A percentile compares a stretch with the other conserved stretches of the same genome.
Evolutionary conservation across 768 basidiomycete species (phyloP).

Genomic region (Hygrophorus pudorinus): DNA sequence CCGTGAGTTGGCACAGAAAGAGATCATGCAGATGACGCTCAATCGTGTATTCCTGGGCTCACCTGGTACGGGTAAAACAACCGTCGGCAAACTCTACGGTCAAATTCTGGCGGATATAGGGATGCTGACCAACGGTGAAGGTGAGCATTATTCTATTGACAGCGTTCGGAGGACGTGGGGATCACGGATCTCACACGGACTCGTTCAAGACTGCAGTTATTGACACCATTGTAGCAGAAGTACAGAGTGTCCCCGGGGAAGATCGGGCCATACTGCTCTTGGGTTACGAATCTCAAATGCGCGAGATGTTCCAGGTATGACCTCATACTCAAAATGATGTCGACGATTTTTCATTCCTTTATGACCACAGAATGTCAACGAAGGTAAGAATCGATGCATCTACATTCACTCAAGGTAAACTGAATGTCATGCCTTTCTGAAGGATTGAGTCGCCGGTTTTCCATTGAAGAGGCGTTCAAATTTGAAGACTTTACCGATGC

Average conservation of each 20-base stretch:
- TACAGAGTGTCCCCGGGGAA: conserved; percentile 60
- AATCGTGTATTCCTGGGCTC: conserved; percentile 60
- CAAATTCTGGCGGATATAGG: conserved; percentile 50
- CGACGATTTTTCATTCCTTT: too few species aligned
- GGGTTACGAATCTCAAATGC: conserved; percentile 58
- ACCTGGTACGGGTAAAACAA: conserved; percentile 67
- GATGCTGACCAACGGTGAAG: conserved; percentile 61
- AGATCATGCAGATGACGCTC: conserved; percentile 43
- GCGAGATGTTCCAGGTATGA: conserved; percentile 64
- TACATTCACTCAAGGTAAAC: neutral
- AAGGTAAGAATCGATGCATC: neutral
- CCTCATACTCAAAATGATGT: too few species aligned
- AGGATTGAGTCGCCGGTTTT: conserved; percentile 55
- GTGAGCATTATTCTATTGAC: conserved; percentile 20
- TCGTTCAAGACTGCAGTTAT: conserved; percentile 58
- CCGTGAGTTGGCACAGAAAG: conserved; percentile 47
- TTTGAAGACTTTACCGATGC: conserved; percentile 54
- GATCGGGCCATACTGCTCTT: conserved; percentile 58
- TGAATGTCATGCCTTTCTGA: conserved; percentile 45
- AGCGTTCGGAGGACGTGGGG: conserved; percentile 32
- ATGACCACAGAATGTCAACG: neutral
- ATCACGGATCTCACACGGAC: conserved; percentile 25
- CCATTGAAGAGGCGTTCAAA: conserved; percentile 58
- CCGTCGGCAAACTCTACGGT: conserved; percentile 59
- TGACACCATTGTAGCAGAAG: conserved; percentile 66